Conservation (phyloP, 2,329 filamentous ascomycete species). For the Colletotrichum euphorbiae region DNA sequence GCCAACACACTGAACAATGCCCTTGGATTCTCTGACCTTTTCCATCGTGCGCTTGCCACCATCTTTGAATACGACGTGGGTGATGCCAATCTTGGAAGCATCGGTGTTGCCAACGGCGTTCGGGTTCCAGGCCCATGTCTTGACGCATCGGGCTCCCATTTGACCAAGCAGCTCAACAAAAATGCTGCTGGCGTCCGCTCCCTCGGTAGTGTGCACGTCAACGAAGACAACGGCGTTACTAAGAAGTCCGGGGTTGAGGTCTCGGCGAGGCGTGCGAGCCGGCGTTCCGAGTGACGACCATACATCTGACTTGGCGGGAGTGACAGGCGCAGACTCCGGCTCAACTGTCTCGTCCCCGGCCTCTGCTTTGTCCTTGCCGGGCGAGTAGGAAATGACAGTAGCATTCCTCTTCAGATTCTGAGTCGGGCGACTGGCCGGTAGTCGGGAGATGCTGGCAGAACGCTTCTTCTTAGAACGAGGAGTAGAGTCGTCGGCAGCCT, state of each 20-base stretch:
- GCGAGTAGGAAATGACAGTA: constrained; percentile 67
- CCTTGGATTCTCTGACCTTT: constrained; percentile 78
- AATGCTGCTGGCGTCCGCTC: constrained; percentile 82
- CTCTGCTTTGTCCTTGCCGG: constrained; percentile 56
- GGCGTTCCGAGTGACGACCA: constrained; percentile 69
- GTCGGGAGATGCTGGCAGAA: constrained; percentile 62
- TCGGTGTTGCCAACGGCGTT: constrained; percentile 49
- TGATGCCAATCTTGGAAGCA: constrained; percentile 75
- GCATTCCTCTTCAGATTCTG: constrained; percentile 58
- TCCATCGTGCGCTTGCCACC: constrained; percentile 83
- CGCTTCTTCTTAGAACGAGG: constrained; percentile 61
- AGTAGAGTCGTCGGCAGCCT: constrained; percentile 71
- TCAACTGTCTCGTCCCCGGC: constrained; percentile 44
- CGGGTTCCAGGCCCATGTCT: constrained; percentile 80
- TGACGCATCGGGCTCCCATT: constrained; percentile 85
- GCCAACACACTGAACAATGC: constrained; percentile 86
- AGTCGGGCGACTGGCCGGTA: constrained; percentile 57
- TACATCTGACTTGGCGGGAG: constrained; percentile 61
- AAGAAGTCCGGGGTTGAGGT: constrained; percentile 66
- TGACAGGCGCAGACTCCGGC: constrained; percentile 51
- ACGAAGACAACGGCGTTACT: constrained; percentile 83
- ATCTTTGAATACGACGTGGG: constrained; percentile 92
- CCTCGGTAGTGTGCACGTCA: constrained; percentile 85
- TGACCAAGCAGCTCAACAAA: constrained; percentile 83
- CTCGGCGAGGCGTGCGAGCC: constrained; percentile 65